Percentiles rank a stretch among this genome's conserved stretches.
Evolutionary conservation across 1,139 yeast species (phyloP).

Genomic region (Hemisphaericaspora lyxosophila): DNA sequence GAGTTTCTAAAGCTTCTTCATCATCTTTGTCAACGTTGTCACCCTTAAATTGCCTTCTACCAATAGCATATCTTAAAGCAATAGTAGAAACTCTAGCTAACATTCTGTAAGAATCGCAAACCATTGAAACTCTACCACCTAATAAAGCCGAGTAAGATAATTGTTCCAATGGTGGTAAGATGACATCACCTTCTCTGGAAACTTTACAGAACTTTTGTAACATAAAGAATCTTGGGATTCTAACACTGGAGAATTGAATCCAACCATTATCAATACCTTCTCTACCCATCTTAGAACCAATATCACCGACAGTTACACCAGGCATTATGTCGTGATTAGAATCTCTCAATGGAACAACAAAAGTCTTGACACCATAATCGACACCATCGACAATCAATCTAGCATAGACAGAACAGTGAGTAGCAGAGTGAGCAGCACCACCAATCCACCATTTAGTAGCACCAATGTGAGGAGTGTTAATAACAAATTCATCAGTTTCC

Average conservation of each 20-base stretch:
- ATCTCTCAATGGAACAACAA: slow-evolving; percentile 49
- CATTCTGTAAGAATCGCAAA: slow-evolving; percentile 44
- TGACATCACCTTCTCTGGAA: slow-evolving; percentile 39
- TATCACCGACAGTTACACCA: slow-evolving; percentile 46
- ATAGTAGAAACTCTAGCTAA: slow-evolving; percentile 43
- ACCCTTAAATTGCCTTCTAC: slow-evolving; percentile 45
- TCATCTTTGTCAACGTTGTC: slow-evolving; percentile 21
- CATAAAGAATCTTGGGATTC: slow-evolving; percentile 49
- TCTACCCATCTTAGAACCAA: slow-evolving; percentile 52
- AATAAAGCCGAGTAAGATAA: slow-evolving; percentile 47
- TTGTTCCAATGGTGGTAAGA: slow-evolving; percentile 47
- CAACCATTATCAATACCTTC: slow-evolving; percentile 53
- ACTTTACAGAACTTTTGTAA: slow-evolving; percentile 50
- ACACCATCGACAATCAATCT: slow-evolving; percentile 43
- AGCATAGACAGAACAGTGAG: slow-evolving; percentile 45
- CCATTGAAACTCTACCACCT: slow-evolving; percentile 49
- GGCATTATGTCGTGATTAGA: slow-evolving; percentile 44
- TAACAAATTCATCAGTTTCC: slow-evolving; percentile 42
- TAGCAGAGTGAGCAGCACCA: slow-evolving; percentile 52
- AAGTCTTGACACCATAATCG: slow-evolving; percentile 52
- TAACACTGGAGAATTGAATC: slow-evolving; percentile 48
- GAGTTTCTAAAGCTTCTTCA: slow-evolving; percentile 34
- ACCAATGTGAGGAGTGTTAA: slow-evolving; percentile 50
- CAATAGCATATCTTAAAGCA: slow-evolving; percentile 47
- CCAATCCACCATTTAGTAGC: slow-evolving; percentile 57